Percentiles rank a stretch among this genome's conserved stretches.
phyloP scores from a whole-genome alignment of 2,329 filamentous ascomycete species.

The Alternaria sp. region DNA sequence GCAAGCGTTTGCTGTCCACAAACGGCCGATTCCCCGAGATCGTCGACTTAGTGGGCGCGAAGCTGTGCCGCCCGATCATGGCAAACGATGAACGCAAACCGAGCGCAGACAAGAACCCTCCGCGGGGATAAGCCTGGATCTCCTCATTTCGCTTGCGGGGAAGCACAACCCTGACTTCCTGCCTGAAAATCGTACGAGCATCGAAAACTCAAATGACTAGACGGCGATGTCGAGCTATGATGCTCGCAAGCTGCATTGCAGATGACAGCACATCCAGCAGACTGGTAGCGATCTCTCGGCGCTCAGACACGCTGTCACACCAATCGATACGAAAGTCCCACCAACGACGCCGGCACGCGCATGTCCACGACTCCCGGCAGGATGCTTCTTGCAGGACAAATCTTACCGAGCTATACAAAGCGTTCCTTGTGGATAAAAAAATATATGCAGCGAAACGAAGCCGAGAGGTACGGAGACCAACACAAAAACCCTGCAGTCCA shows the following conservation, averaged over 20 bases:
- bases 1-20: conserved; percentile 4
- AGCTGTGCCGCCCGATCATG: conserved; percentile 1
- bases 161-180: conserved; percentile 11
- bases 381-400: neutral
- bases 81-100: conserved; percentile 6
- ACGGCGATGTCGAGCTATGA: conserved; percentile 4
- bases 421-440: neutral
- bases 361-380: neutral
- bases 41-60: conserved; percentile 2
- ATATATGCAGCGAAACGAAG: neutral
- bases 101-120: conserved; percentile 1
- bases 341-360: neutral
- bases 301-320: neutral
- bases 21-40: conserved; percentile 7
- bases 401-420: neutral
- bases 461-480: neutral
- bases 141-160: conserved; percentile 17
- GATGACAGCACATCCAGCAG: conserved; percentile 1
- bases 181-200: conserved; percentile 7
- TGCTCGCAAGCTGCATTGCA: conserved; percentile 6
- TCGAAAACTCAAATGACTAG: conserved; percentile 7
- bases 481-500: neutral
- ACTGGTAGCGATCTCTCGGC: conserved; percentile 10
- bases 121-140: conserved; percentile 6
- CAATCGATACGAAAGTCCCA: neutral